Conservation (phyloP, 2,329 filamentous ascomycete species). For the Hymenoscyphus occultus region DNA sequence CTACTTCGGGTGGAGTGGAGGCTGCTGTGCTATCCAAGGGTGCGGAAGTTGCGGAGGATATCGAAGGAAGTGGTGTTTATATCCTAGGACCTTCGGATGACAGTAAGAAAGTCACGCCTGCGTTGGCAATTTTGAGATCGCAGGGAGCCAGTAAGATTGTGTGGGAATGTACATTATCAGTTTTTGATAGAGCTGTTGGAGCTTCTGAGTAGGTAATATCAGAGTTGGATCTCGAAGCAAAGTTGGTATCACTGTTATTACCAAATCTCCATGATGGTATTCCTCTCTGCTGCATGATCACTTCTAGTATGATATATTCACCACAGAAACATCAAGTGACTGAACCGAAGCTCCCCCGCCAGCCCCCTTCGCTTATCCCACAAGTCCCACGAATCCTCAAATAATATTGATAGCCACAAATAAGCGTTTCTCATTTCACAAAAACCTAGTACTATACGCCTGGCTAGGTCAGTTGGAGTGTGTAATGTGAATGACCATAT, state of each 20-base stretch:
- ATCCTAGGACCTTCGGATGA: constrained; percentile 38
- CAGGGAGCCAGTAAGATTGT: constrained; percentile 36
- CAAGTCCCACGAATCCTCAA: too few species aligned
- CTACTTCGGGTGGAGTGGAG: constrained; percentile 23
- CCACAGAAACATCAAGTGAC: too few species aligned
- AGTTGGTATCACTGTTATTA: not conserved
- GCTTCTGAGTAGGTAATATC: not conserved
- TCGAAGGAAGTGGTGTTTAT: constrained; percentile 41
- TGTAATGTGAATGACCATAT: too few species aligned
- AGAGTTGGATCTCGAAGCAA: not conserved
- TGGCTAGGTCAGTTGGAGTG: too few species aligned
- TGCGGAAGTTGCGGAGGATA: constrained; percentile 33
- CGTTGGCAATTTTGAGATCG: constrained; percentile 31
- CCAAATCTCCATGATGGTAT: too few species aligned
- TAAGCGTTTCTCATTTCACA: too few species aligned
- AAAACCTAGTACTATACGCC: too few species aligned
- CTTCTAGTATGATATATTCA: too few species aligned
- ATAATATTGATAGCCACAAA: too few species aligned
- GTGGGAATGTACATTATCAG: constrained; percentile 39
- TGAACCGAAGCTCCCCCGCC: too few species aligned
- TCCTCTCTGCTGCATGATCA: too few species aligned
- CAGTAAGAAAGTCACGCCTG: constrained; percentile 28
- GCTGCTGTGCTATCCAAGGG: constrained; percentile 20
- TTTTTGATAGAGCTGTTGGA: constrained; percentile 36
- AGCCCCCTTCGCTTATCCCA: too few species aligned